A percentile compares a stretch with the other conserved stretches of the same genome.
Conservation (phyloP, 768 basidiomycete genomes). For the Dioszegia hungarica region DNA sequence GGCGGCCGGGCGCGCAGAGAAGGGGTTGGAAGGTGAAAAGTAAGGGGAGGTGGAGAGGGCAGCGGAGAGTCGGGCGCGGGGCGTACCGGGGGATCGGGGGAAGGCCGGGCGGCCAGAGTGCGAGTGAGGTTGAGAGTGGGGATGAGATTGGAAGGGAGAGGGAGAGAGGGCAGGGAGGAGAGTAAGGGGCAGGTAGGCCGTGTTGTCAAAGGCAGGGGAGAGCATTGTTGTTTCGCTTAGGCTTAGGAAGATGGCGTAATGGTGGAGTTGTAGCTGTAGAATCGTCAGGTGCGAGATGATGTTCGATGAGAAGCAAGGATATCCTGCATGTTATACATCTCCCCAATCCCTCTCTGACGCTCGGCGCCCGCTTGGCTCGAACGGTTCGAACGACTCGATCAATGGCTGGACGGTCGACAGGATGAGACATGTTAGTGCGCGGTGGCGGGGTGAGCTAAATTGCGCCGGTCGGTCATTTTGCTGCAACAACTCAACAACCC, state of each 20-base stretch:
- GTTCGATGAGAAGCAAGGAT: too few relatives aligned
- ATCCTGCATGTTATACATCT: too few relatives aligned
- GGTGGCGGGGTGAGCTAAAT: too few relatives aligned
- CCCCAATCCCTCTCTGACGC: too few relatives aligned
- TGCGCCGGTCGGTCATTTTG: too few relatives aligned
- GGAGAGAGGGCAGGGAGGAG: background rate
- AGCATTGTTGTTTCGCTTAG: too few relatives aligned
- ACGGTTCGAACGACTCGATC: too few relatives aligned
- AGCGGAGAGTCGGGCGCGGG: background rate
- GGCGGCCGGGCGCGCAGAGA: background rate
- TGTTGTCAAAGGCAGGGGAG: slow-evolving; percentile 1
- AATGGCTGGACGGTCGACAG: too few relatives aligned
- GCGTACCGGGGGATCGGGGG: slow-evolving; percentile 1
- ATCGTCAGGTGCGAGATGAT: too few relatives aligned
- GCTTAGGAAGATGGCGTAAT: too few relatives aligned
- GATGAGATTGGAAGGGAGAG: background rate
- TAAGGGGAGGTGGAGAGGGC: slow-evolving; percentile 1
- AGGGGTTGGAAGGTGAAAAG: slow-evolving; percentile 17
- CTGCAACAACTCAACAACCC: too few relatives aligned
- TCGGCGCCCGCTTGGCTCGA: background rate
- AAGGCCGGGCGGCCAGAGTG: background rate
- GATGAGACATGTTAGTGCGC: background rate
- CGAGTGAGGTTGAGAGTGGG: background rate
- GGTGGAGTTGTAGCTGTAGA: too few relatives aligned
- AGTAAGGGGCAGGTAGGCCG: background rate